phyloP scores from a whole-genome alignment of 306 rosid species.

The Boehmeria nivea region DNA sequence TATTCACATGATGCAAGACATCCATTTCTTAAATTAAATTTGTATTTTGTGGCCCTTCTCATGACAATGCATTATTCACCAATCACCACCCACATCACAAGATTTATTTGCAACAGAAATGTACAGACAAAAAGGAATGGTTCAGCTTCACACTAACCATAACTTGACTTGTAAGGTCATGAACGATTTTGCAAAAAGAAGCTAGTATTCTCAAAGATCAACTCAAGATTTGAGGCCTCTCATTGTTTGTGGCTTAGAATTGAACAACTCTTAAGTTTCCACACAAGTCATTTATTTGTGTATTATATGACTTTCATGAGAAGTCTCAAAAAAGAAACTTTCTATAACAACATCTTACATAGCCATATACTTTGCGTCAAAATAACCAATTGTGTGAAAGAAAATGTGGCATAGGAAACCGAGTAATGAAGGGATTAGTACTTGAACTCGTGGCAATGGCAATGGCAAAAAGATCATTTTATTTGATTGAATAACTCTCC shows the following conservation, averaged over 20 bases:
- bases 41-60: background rate
- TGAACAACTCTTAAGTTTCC: background rate
- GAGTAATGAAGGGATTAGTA: no score
- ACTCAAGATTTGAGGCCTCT: no score
- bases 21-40: background rate
- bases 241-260: constrained; percentile 5
- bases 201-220: background rate
- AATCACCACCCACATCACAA: constrained; percentile 4
- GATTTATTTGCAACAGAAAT: constrained; percentile 1
- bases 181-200: background rate
- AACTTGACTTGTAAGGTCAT: background rate
- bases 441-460: background rate
- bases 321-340: no score
- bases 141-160: background rate
- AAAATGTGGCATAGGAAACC: no score
- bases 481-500: constrained; percentile 14
- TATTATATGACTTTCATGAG: no score
- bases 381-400: no score
- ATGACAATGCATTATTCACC: no score
- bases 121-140: background rate
- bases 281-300: no score
- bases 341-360: no score
- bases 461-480: constrained; percentile 18
- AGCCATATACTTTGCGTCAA: no score
- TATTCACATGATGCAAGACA: background rate